These are phyloP conservation scores for Aspergillus melleus DNA, from an alignment of 2,329 filamentous ascomycete species.

Conservation along the genomic window DNA sequence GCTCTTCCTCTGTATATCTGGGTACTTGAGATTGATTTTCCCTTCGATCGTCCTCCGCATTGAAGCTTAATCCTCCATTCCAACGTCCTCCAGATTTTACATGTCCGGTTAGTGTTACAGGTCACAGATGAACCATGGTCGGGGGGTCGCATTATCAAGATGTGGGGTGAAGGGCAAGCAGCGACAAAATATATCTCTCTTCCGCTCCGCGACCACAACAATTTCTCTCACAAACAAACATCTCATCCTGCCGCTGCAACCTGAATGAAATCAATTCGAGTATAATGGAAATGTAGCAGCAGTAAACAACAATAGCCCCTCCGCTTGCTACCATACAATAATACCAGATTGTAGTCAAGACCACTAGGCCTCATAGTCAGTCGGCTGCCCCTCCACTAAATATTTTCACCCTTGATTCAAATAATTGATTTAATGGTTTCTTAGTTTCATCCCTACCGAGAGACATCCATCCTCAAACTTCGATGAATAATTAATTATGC, in stretches of 20 bases:
- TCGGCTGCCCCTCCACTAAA: slow-evolving; percentile 6
- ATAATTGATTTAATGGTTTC: slow-evolving; percentile 9
- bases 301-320: not conserved
- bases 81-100: not conserved
- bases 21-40: not conserved
- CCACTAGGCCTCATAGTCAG: slow-evolving; percentile 3
- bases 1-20: not conserved
- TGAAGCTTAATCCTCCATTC: not conserved
- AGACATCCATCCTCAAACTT: not conserved
- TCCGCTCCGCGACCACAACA: too few relatives aligned
- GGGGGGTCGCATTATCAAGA: too few relatives aligned
- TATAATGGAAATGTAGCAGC: too few relatives aligned
- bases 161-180: too few relatives aligned
- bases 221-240: too few relatives aligned
- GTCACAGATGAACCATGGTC: too few relatives aligned
- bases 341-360: not conserved
- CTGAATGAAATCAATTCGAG: too few relatives aligned
- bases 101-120: not conserved
- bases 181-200: too few relatives aligned
- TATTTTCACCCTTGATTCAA: slow-evolving; percentile 16
- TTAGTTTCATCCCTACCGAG: slow-evolving; percentile 3
- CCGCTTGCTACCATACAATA: not conserved
- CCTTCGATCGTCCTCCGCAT: not conserved
- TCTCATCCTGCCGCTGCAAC: too few relatives aligned
- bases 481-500: not conserved